phyloP scores from a whole-genome alignment of 805 yeast genomes.

The Barnettozyma pratensis region DNA sequence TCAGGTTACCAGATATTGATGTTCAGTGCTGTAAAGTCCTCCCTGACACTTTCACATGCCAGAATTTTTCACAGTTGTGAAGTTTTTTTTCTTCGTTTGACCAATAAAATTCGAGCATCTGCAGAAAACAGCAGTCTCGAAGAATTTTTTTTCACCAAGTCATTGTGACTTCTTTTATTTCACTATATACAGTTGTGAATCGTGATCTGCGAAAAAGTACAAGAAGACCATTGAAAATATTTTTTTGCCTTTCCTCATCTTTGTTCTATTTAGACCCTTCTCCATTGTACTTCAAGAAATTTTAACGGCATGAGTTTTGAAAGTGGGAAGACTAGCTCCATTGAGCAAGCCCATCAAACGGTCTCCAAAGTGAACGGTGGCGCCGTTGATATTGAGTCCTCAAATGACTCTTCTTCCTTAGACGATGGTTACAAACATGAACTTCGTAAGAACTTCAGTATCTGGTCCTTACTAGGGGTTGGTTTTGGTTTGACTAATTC shows the following conservation, averaged over 20 bases:
- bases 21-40: no score
- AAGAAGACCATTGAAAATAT: not conserved
- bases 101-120: not conserved
- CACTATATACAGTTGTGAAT: not conserved
- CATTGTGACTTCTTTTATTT: not conserved
- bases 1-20: not conserved
- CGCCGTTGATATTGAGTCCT: not conserved
- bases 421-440: constrained; percentile 17
- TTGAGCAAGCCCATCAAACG: not conserved
- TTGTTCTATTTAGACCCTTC: not conserved
- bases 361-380: not conserved
- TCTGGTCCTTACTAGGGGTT: constrained; percentile 45
- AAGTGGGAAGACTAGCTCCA: not conserved
- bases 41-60: not conserved
- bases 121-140: not conserved
- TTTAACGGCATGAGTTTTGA: not conserved
- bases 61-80: not conserved
- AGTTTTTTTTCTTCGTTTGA: not conserved
- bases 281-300: not conserved
- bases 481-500: constrained; percentile 57
- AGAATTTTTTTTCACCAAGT: not conserved
- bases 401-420: not conserved
- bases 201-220: not conserved
- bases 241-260: not conserved
- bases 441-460: constrained; percentile 28